These are phyloP conservation scores for Metarhizium sp. DNA, from an alignment of 2,329 filamentous ascomycete species.

Conservation along the genomic window DNA sequence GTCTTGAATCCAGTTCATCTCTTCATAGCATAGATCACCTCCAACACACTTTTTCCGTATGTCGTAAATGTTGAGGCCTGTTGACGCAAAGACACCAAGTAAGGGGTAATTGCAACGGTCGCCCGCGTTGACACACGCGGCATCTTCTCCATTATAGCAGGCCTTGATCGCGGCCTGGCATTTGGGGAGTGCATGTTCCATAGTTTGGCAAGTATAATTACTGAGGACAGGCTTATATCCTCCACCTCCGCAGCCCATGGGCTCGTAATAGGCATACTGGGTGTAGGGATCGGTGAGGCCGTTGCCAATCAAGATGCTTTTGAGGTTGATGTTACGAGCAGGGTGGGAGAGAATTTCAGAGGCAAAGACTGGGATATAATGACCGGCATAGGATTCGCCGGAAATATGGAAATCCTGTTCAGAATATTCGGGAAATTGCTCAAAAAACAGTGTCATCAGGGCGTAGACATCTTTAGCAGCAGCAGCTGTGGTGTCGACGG, in stretches of 20 bases:
- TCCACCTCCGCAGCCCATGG: slow-evolving; percentile 94
- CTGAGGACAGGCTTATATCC: slow-evolving; percentile 82
- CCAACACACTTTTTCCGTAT: slow-evolving; percentile 83
- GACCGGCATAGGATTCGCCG: slow-evolving; percentile 86
- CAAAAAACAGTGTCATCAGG: slow-evolving; percentile 93
- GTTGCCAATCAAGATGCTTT: slow-evolving; percentile 91
- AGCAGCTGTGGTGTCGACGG: slow-evolving; percentile 84
- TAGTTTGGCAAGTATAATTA: slow-evolving; percentile 65
- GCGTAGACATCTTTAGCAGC: slow-evolving; percentile 97
- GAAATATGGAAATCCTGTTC: slow-evolving; percentile 95
- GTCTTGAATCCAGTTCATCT: slow-evolving; percentile 73
- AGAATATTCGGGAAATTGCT: slow-evolving; percentile 92
- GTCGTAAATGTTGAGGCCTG: slow-evolving; percentile 89
- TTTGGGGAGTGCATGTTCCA: slow-evolving; percentile 84
- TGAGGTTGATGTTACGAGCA: slow-evolving; percentile 94
- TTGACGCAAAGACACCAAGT: slow-evolving; percentile 85
- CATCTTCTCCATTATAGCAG: slow-evolving; percentile 88
- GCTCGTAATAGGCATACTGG: slow-evolving; percentile 89
- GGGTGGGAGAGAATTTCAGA: slow-evolving; percentile 86
- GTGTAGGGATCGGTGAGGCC: slow-evolving; percentile 86
- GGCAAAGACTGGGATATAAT: slow-evolving; percentile 89
- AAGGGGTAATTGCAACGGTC: slow-evolving; percentile 53
- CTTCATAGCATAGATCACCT: slow-evolving; percentile 77
- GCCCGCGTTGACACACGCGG: slow-evolving; percentile 83
- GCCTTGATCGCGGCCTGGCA: slow-evolving; percentile 78